Evolutionary conservation across 2,329 filamentous ascomycete species (phyloP).

Genomic region (Paecilomyces formosus): DNA sequence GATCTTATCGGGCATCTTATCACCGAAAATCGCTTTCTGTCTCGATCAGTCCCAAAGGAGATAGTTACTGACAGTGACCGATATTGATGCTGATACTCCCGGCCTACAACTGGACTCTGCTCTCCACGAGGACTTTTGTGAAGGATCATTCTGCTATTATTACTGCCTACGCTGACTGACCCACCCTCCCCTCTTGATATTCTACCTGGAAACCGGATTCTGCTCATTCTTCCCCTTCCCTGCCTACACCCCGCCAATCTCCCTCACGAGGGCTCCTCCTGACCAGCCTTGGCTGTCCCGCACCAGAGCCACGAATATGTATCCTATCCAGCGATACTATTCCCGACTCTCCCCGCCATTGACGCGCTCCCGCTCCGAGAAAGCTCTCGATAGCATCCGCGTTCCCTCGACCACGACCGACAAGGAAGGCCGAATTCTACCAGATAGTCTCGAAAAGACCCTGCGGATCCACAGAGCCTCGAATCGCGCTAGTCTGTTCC

Average conservation of each 20-base stretch:
- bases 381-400: neutral
- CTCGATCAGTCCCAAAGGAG: neutral
- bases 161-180: neutral
- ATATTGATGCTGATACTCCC: no score
- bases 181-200: neutral
- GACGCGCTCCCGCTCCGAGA: neutral
- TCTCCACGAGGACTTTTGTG: neutral
- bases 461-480: conserved; percentile 25
- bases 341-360: neutral
- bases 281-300: neutral
- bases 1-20: no score
- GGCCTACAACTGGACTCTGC: neutral
- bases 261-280: neutral
- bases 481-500: conserved; percentile 20
- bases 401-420: neutral
- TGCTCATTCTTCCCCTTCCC: neutral
- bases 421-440: conserved; percentile 12
- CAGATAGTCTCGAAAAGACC: conserved; percentile 22
- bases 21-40: neutral
- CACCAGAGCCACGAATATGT: neutral
- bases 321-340: neutral
- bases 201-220: neutral
- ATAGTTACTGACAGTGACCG: no score
- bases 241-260: neutral
- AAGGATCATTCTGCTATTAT: neutral